Percentiles rank a stretch among this genome's conserved stretches.
Evolutionary conservation across 257 asterid species (phyloP).

Genomic region (Lithospermum erythrorhizon): DNA sequence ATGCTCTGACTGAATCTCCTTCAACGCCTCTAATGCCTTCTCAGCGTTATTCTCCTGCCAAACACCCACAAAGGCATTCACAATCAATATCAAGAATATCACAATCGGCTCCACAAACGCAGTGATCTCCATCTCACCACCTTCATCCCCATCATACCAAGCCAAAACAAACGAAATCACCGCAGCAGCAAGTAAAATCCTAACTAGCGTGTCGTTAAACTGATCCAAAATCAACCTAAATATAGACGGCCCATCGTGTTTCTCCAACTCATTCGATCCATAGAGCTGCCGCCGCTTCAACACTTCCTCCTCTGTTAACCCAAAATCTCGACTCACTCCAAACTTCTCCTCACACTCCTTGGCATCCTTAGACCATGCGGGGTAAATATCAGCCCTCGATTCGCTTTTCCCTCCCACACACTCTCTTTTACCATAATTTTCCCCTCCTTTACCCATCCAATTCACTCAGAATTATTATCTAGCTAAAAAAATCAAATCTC

Average conservation of each 20-base stretch:
- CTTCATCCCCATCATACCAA: slow-evolving; percentile 90
- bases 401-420: slow-evolving; percentile 20
- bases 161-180: slow-evolving; percentile 92
- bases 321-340: slow-evolving; percentile 44
- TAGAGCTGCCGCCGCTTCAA: slow-evolving; percentile 63
- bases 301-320: slow-evolving; percentile 55
- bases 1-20: slow-evolving; percentile 95
- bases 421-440: slow-evolving; percentile 44
- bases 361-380: slow-evolving; percentile 79
- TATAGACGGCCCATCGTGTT: slow-evolving; percentile 88
- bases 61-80: slow-evolving; percentile 92
- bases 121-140: slow-evolving; percentile 91
- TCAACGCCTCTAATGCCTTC: slow-evolving; percentile 92
- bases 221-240: slow-evolving; percentile 78
- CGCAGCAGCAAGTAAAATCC: slow-evolving; percentile 86
- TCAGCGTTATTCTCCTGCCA: slow-evolving; percentile 99
- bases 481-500: slow-evolving; percentile 10
- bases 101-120: slow-evolving; percentile 97
- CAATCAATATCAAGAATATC: slow-evolving; percentile 84
- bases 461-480: not conserved
- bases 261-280: slow-evolving; percentile 85
- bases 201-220: slow-evolving; percentile 84
- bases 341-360: slow-evolving; percentile 68
- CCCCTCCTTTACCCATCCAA: slow-evolving; percentile 88
- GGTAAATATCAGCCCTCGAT: slow-evolving; percentile 24